Evolutionary conservation across 352 stramenopile genomes (phyloP).

Genomic region (Globisporangium acanthophoron): DNA sequence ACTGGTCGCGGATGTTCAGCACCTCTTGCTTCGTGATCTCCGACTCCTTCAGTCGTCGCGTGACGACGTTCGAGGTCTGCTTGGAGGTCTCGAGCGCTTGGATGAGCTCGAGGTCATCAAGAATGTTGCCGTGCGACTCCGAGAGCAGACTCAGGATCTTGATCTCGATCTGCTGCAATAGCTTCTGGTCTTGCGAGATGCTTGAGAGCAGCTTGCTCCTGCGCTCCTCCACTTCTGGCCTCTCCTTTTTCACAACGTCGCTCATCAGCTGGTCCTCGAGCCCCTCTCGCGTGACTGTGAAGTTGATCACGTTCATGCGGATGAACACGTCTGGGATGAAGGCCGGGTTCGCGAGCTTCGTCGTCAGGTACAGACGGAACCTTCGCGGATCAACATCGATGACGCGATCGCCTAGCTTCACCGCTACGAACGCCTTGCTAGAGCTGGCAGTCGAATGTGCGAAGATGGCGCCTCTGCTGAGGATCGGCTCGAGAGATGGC

Average conservation of each 20-base stretch:
- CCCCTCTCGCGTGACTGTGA: slow-evolving; percentile 88
- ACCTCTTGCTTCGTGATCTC: slow-evolving; percentile 58
- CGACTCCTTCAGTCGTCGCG: slow-evolving; percentile 45
- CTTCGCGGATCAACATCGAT: slow-evolving; percentile 59
- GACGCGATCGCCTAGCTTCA: slow-evolving; percentile 70
- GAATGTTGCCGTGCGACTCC: slow-evolving; percentile 83
- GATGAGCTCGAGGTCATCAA: slow-evolving; percentile 88
- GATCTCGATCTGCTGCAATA: slow-evolving; percentile 89
- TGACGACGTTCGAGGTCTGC: slow-evolving; percentile 52
- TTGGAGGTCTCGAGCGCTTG: slow-evolving; percentile 60
- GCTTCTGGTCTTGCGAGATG: slow-evolving; percentile 87
- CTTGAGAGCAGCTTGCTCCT: slow-evolving; percentile 82
- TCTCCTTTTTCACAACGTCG: slow-evolving; percentile 82
- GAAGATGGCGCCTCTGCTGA: slow-evolving; percentile 17
- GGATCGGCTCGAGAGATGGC: slow-evolving; percentile 45
- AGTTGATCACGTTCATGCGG: slow-evolving; percentile 92
- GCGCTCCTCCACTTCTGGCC: slow-evolving; percentile 82
- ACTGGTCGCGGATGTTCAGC: slow-evolving; percentile 58
- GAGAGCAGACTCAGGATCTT: slow-evolving; percentile 87
- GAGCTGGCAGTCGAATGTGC: neutral
- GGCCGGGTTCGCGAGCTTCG: slow-evolving; percentile 88
- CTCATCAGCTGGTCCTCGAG: slow-evolving; percentile 88
- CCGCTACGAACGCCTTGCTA: slow-evolving; percentile 8
- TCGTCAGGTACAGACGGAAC: slow-evolving; percentile 90
- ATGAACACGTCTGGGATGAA: slow-evolving; percentile 91